Evolutionary conservation across 2,329 filamentous ascomycete species (phyloP).

Genomic region (Fusarium pseudonygamai): DNA sequence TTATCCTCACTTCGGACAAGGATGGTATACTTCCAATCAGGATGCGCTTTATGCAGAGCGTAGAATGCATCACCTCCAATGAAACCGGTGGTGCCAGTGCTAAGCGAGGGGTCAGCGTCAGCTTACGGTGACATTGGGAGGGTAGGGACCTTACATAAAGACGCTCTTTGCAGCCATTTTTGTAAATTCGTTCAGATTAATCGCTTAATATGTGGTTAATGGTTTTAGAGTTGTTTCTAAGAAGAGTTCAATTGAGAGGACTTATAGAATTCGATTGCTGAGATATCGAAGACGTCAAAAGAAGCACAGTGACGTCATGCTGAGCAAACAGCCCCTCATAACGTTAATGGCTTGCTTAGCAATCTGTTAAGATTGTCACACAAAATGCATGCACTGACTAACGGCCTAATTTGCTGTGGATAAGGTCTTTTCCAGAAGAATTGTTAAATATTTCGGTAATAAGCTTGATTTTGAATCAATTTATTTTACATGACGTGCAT

Average conservation of each 20-base stretch:
- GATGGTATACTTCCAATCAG: constrained; percentile 52
- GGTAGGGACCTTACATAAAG: neutral
- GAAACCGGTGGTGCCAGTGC: constrained; percentile 16
- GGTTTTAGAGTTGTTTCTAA: accelerated
- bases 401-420: neutral
- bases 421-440: neutral
- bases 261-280: neutral
- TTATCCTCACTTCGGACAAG: constrained; percentile 54
- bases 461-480: neutral
- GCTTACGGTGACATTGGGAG: accelerated
- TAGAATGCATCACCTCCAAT: constrained; percentile 24
- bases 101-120: neutral
- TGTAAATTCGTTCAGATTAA: accelerated
- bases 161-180: constrained; percentile 16
- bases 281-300: constrained; percentile 11
- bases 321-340: neutral
- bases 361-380: neutral
- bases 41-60: constrained; percentile 40
- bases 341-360: neutral
- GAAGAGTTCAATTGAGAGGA: accelerated
- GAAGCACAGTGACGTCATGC: constrained; percentile 2
- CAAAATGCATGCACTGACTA: neutral
- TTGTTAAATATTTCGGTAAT: neutral
- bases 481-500: neutral
- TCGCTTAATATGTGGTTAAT: accelerated